Base-by-base conservation (phyloP, 2,329 filamentous ascomycete species). In the Fusarium miscanthi region DNA sequence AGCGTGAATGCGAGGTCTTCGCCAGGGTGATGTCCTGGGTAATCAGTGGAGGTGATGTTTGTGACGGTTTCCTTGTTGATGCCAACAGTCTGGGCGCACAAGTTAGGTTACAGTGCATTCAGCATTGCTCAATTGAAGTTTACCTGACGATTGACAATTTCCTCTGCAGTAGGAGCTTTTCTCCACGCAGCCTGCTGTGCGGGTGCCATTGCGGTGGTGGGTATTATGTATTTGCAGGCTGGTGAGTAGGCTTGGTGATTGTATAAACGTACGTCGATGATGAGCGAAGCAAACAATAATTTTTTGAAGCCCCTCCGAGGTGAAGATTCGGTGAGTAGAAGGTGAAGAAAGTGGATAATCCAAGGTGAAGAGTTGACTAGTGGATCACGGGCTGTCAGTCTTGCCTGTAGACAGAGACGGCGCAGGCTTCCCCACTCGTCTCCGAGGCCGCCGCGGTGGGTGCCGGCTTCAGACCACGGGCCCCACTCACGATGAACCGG, bases 31-130 rank as follows among this genome's bases (percentile, higher is more conserved):
- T 97, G 94, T 74, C 93, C 92, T 21, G 97, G 97, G 81, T 95
- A 97, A 80, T 98, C 95, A 77, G 91, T 97, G 51, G 94, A 96
- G 70, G 92, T 89, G 77, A 95, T 93, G 84, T 98, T 91, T 76
- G 92, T 93, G 78, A 99, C 93, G 27, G 94, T 98, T 84, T 99
- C 96, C 75, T 91, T 87, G 82, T 96, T 94, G 84, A 99, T 91
- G 76, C 92, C 90, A 78, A 99, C 91, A 76, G 93, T 92, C 93
- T 97, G 35, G 31, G 57, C 56, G 65, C 65, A 68, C 69, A 49
- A 40, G 65, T 71, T 68, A 76, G 72, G 46, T 27, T 49, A 23
- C 12, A 14, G 27, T n/a, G 25, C 30, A 31, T 38, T 27, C 33
- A 25, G 43, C 35, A 35, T 16, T 33, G 42, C n/a, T 33, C 40